A percentile compares a stretch with the other conserved stretches of the same genome.
These are phyloP conservation scores for Lachancea thermotolerans DNA, from an alignment of 805 yeast species.

Conservation along the genomic window DNA sequence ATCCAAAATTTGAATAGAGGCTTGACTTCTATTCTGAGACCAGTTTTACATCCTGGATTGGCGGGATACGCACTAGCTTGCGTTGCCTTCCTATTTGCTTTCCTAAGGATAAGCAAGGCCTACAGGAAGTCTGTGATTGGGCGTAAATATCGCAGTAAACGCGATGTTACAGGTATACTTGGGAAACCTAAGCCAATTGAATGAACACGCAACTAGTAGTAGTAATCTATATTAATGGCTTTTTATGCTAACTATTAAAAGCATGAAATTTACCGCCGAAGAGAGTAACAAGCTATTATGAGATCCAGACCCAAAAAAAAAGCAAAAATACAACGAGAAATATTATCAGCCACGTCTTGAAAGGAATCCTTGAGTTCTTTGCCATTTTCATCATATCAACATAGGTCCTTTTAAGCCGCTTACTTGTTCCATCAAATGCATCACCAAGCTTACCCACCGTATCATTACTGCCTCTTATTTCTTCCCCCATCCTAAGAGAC, in stretches of 20 bases:
- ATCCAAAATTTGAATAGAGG: neutral
- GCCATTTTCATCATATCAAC: constrained; percentile 58
- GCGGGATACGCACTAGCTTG: neutral
- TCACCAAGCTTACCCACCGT: constrained; percentile 38
- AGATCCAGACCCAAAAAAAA: constrained; percentile 45
- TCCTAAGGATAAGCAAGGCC: constrained; percentile 4
- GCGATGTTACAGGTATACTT: constrained; percentile 19
- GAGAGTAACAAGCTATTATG: neutral
- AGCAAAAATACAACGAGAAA: constrained; percentile 43
- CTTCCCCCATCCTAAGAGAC: constrained; percentile 55
- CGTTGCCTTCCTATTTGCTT: neutral
- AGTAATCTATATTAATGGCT: neutral
- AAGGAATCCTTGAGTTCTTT: constrained; percentile 53
- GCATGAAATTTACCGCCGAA: no score
- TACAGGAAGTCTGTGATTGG: constrained; percentile 8
- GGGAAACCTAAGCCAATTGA: constrained; percentile 17
- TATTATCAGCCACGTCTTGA: constrained; percentile 53
- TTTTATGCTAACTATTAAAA: neutral
- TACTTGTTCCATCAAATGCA: constrained; percentile 42
- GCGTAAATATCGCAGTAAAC: constrained; percentile 19
- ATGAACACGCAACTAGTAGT: constrained; percentile 1
- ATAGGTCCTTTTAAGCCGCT: constrained; percentile 45
- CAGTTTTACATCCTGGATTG: neutral
- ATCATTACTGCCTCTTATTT: constrained; percentile 48
- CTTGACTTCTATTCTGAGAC: neutral